These are phyloP conservation scores for Neohortaea acidophila DNA, from an alignment of 495 filamentous ascomycete genomes.

Conservation along the genomic window DNA sequence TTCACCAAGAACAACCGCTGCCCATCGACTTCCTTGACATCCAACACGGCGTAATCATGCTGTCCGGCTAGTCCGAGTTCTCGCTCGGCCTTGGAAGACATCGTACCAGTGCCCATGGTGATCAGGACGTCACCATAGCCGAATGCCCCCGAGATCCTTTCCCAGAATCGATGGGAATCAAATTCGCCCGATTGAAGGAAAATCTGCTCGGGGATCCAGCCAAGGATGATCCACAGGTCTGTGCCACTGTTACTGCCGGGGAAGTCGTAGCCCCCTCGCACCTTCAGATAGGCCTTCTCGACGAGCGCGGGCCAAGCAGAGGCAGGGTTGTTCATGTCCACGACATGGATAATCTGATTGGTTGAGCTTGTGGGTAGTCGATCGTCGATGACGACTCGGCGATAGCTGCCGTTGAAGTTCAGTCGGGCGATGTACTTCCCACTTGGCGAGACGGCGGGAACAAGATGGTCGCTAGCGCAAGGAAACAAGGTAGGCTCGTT, in stretches of 20 bases:
- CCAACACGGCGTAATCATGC: slow-evolving; percentile 86
- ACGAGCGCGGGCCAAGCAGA: slow-evolving; percentile 85
- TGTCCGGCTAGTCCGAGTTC: slow-evolving; percentile 69
- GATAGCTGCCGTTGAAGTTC: slow-evolving; percentile 87
- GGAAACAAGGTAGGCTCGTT: slow-evolving; percentile 60
- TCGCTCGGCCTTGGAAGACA: slow-evolving; percentile 56
- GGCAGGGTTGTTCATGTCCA: slow-evolving; percentile 62
- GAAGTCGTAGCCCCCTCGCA: slow-evolving; percentile 92
- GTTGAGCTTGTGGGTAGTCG: slow-evolving; percentile 68
- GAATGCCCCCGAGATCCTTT: slow-evolving; percentile 57
- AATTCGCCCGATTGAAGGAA: slow-evolving; percentile 72
- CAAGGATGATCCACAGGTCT: slow-evolving; percentile 76
- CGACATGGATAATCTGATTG: slow-evolving; percentile 61
- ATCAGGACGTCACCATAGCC: slow-evolving; percentile 67
- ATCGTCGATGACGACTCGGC: slow-evolving; percentile 81
- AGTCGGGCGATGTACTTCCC: slow-evolving; percentile 87
- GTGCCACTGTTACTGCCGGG: slow-evolving; percentile 97
- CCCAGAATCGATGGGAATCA: slow-evolving; percentile 61
- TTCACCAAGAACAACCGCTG: slow-evolving; percentile 65
- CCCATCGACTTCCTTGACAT: slow-evolving; percentile 52
- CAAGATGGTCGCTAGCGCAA: slow-evolving; percentile 38
- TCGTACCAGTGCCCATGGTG: slow-evolving; percentile 75
- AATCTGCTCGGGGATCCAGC: slow-evolving; percentile 94
- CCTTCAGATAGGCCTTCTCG: slow-evolving; percentile 96
- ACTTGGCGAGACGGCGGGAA: slow-evolving; percentile 48